Percentiles rank a stretch among this genome's conserved stretches.
phyloP scores from a whole-genome alignment of 2,329 filamentous ascomycete genomes.

The Colletotrichum incanum region DNA sequence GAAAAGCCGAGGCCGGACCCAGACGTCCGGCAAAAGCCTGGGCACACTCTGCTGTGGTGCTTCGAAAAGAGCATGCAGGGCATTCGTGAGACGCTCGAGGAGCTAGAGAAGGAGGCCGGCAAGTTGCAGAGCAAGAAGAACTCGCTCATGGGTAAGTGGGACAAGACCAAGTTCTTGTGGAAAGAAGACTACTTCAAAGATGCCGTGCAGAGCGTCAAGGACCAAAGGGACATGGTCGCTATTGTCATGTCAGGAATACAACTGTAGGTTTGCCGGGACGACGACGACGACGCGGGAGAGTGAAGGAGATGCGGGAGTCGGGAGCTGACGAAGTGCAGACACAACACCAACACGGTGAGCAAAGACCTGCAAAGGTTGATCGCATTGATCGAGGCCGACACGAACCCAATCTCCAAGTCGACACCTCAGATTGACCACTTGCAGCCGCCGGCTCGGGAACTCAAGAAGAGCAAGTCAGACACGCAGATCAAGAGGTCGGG shows the following conservation, averaged over 20 bases:
- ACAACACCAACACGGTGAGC: slow-evolving; percentile 2
- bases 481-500: slow-evolving; percentile 21
- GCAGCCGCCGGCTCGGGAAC: slow-evolving; percentile 1
- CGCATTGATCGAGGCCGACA: not conserved
- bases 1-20: not conserved
- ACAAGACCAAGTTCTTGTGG: slow-evolving; percentile 30
- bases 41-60: not conserved
- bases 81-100: slow-evolving; percentile 6
- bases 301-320: not conserved
- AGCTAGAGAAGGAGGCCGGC: slow-evolving; percentile 9
- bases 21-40: not conserved
- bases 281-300: not conserved
- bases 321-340: not conserved
- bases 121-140: slow-evolving; percentile 12
- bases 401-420: not conserved
- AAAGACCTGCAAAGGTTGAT: not conserved
- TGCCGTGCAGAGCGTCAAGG: slow-evolving; percentile 7
- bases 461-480: slow-evolving; percentile 26
- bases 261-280: slow-evolving; percentile 2
- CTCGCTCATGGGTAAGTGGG: slow-evolving; percentile 24
- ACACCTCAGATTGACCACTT: slow-evolving; percentile 8
- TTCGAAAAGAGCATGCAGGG: slow-evolving; percentile 10
- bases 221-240: slow-evolving; percentile 13
- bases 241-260: slow-evolving; percentile 1
- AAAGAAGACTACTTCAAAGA: slow-evolving; percentile 22